Evolutionary conservation across 2,329 filamentous ascomycete genomes (phyloP).

Genomic region (Ophiocordyceps camponoti-saundersi): DNA sequence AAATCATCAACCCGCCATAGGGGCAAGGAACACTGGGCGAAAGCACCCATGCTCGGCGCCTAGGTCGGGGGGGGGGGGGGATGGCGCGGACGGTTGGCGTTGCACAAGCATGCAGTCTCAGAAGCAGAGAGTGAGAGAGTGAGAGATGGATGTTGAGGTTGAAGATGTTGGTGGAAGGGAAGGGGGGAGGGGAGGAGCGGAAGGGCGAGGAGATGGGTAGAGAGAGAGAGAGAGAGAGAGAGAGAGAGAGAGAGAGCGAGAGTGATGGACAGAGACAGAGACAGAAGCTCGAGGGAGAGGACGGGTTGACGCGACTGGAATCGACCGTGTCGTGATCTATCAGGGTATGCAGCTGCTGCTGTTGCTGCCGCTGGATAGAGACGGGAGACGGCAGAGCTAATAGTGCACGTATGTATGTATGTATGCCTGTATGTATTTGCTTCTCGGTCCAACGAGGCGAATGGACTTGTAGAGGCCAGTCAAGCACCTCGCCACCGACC

Average conservation of each 20-base stretch:
- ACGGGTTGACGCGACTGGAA: neutral
- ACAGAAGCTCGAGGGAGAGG: neutral
- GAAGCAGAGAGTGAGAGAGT: neutral
- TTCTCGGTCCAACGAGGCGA: too few relatives aligned
- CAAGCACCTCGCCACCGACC: too few relatives aligned
- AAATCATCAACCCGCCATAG: slow-evolving; percentile 50
- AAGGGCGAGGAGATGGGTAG: neutral
- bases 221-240: neutral
- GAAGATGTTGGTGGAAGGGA: too few relatives aligned
- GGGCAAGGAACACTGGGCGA: slow-evolving; percentile 38
- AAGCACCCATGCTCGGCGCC: slow-evolving; percentile 19
- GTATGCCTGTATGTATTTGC: neutral
- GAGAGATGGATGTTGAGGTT: neutral
- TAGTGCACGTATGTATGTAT: neutral
- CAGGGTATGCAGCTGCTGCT: too few relatives aligned
- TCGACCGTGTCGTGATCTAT: neutral
- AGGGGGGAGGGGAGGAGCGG: too few relatives aligned
- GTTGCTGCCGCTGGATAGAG: too few relatives aligned
- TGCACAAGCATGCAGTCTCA: neutral
- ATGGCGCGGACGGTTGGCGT: neutral
- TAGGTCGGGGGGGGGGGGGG: neutral
- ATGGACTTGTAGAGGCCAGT: too few relatives aligned
- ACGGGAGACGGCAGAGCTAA: too few relatives aligned
- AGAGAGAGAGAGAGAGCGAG: neutral
- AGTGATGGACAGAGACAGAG: neutral